Conservation (phyloP, 768 basidiomycete genomes). For the Tylopilus rubrobrunneus region DNA sequence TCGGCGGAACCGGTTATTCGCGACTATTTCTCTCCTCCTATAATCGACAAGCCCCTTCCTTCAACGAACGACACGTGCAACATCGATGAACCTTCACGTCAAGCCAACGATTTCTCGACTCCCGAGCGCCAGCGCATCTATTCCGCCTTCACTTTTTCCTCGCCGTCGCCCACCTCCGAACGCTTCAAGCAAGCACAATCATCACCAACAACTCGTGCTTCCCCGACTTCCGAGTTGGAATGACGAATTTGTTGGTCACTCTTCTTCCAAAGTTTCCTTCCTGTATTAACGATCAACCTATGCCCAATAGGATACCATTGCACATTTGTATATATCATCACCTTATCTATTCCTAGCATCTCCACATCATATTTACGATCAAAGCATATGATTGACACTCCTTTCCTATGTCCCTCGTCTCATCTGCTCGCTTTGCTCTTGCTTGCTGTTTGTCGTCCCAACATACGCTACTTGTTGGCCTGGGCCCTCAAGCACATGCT, state of each 20-base stretch:
- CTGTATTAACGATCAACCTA: conserved; percentile 8
- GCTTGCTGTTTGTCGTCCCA: conserved; percentile 27
- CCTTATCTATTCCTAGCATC: conserved; percentile 32
- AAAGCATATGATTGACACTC: conserved; percentile 20
- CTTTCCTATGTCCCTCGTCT: conserved; percentile 23
- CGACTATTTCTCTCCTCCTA: conserved; percentile 43
- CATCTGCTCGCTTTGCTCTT: conserved; percentile 25
- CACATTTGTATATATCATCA: conserved; percentile 33
- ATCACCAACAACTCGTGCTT: conserved; percentile 25
- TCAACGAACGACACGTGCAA: conserved; percentile 29
- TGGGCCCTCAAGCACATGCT: conserved; percentile 23
- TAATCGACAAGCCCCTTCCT: conserved; percentile 23
- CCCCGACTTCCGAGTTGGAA: conserved; percentile 17
- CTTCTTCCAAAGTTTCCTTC: neutral
- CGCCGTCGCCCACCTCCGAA: conserved; percentile 60
- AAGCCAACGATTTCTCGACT: conserved; percentile 65
- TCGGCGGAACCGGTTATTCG: conserved; percentile 56
- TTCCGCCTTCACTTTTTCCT: conserved; percentile 74
- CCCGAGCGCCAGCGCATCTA: conserved; percentile 73
- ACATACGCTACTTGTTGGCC: conserved; percentile 24
- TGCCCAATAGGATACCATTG: conserved; percentile 26
- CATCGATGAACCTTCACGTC: conserved; percentile 54
- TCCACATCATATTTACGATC: conserved; percentile 23
- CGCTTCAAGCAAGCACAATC: conserved; percentile 47
- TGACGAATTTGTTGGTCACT: conserved; percentile 5